Base-by-base conservation (phyloP, 768 basidiomycete genomes). In the Rhodotorula graminis region DNA sequence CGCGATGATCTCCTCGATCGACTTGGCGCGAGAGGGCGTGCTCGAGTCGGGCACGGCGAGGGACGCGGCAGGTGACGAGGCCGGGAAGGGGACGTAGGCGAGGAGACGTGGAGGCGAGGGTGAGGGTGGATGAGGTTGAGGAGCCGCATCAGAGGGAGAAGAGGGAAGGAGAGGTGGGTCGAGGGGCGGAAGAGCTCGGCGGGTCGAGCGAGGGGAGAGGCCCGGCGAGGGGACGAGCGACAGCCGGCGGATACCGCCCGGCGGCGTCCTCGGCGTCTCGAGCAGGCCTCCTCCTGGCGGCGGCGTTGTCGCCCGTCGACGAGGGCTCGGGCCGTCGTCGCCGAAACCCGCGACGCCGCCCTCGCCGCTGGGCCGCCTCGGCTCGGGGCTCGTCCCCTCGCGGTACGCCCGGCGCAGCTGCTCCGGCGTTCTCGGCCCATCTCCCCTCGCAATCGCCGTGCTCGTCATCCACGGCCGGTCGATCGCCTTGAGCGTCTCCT, bases 1-100 rank as follows among this genome's bases (percentile, higher is more conserved):
- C 37, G 70, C 64, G 29, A 75, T 72, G 67, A 75, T 75, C 64
- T 75, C 74, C 11, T 67, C 74, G 58, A 75, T 75, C 27, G 67
- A 29, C 59, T 75, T 75, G 58, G 69, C 65, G 42, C 65, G 71
- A 1, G 42, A 44, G 7, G 61, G 46, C n/a, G 44, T 11, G 23
- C 5, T 16, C n/a, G 21, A 16, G 12, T 21, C 21, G 3, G 57
- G n/a, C 31, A 18, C 8, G 40, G 47, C 33, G 49, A 58, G 49
- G 46, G 42, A 6, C 53, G 27, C 14, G 14, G 21, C 5, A 25
- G 65, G 21, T 16, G 53, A 46, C 44, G 44, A 8, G 61, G 49
- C n/a, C 50, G 61, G 47, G n/a, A 61, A 61, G 18, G 61, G 61
- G 29, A 61, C 61, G 46, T 61, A 61, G 31, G 61, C 18, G 29